Base-by-base conservation (phyloP, 139 green algal species). In the Asterochloris erici region DNA sequence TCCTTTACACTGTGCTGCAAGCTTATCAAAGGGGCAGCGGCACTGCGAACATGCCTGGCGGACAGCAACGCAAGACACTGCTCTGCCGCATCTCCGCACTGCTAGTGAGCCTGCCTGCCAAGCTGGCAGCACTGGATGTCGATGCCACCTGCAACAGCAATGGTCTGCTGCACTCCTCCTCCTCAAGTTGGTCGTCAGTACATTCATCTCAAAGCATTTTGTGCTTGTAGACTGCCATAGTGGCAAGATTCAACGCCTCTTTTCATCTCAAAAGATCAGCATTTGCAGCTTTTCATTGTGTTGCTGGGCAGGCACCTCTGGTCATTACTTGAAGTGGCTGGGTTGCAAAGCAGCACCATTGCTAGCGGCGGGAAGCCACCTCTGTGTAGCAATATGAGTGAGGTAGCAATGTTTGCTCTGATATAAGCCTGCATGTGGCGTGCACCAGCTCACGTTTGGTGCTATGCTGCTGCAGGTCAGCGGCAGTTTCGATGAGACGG, bases 401-500 rank as follows among this genome's bases (percentile, higher is more conserved):
- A 14, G 10, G 26, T 28, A 0, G 23, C 16, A 14, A 76, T 26
- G 38, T 12, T 27, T 75, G 27, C n/a, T 26, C 13, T 15, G 23
- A 16, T 27, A 23, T 76, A 10, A 23, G 29, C 61, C 14, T 74
- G 23, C 74, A 68, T 21, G 77, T 2, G 62, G 47, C 21, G 17
- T 21, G 73, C 11, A 16, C 14, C 16, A 28, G 66, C 27, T 63
- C 0, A 73, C 12, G 14, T 75, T 0, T n/a, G 13, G 73, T 27
- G 23, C 11, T 60, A 24, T 54, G 68, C 78, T 28, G 16, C 66
- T 27, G 62, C 85, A 96, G 91, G 94, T 93, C 10, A 96, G 87
- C 24, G 96, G 91, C 62, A 93, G 88, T 74, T 98, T 97, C 84
- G 96, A 99, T 85, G 96, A 99, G 85, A 97, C 92, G 12, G 81